Percentiles rank a stretch among this genome's conserved stretches.
phyloP scores from a whole-genome alignment of 306 rosid species.

The Purshia tridentata region DNA sequence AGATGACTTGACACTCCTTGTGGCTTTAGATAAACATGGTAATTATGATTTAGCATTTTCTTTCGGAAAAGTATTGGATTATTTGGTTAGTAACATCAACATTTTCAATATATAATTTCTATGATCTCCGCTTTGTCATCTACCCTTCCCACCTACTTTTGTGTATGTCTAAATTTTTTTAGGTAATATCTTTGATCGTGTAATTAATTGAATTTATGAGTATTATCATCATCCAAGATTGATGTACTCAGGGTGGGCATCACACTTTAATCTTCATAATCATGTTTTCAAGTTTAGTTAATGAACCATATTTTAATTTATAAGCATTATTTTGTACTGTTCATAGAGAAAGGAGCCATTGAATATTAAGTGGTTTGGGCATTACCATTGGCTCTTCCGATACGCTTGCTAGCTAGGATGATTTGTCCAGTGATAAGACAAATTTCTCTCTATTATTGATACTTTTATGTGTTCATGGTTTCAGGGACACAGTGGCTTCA shows the following conservation, averaged over 20 bases:
- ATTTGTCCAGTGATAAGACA: too few relatives aligned
- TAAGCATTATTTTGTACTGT: too few relatives aligned
- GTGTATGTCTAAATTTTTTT: not conserved
- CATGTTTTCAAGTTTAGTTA: too few relatives aligned
- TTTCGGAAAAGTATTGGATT: not conserved
- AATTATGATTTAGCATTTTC: constrained; percentile 14
- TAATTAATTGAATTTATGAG: not conserved
- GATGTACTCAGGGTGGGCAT: not conserved
- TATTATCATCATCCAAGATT: not conserved
- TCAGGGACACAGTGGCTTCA: constrained; percentile 94
- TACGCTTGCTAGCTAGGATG: too few relatives aligned
- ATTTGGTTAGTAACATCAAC: not conserved
- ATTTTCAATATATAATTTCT: not conserved
- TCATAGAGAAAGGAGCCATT: too few relatives aligned
- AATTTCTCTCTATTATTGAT: constrained; percentile 12
- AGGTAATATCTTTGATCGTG: not conserved
- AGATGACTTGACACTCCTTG: constrained; percentile 78
- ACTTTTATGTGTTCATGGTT: not conserved
- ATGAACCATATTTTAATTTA: too few relatives aligned
- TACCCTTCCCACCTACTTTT: not conserved
- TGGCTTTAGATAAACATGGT: constrained; percentile 87
- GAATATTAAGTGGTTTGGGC: too few relatives aligned
- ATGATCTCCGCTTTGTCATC: not conserved
- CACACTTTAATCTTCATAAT: not conserved
- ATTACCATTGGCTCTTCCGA: too few relatives aligned